Evolutionary conservation across 805 yeast genomes (phyloP), one percentile per base, ranked within the genome.

Genomic region (Candida ficus): DNA sequence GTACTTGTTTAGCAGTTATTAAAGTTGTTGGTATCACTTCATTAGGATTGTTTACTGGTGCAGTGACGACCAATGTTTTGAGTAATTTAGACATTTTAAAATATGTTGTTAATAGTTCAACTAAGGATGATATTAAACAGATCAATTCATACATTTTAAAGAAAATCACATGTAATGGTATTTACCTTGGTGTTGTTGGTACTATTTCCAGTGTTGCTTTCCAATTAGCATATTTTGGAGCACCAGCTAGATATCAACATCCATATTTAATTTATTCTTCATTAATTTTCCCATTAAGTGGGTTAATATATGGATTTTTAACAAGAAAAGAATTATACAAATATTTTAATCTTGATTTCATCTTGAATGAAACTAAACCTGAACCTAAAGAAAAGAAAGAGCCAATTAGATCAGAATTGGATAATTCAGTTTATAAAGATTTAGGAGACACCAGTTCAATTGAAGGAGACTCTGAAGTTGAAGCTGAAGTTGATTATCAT

Each of bases 11-110:
- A 30, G 73, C 75, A 16, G 66, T 70, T 28, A 75, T 80, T 43
- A 83, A 83, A 56, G 58, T 80, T 35, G 61, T 80, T 30, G 90
- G 89, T 27, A 75, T 76, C 28, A 69, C 83, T 4, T 75, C 89
- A 10, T 60, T 83, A 35, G 93, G 91, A n/a, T 56, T 83, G 44
- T 68, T 78, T 50, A 66, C 84, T 5, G 74, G 79, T 14, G 60
- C 74, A 3, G 68, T 75, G 42, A 49, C 69, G n/a, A 62, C 66
- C 51, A 66, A 46, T 22, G 35, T 45, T 49, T 33, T 53, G 7
- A 40, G 43, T 20, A 48, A 39, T 19, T 38, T 38, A 21, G 56
- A 53, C 8, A 47, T 56, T n/a, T 38, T 54, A 16, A 42, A 55
- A 7, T 52, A 71, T 35, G 57, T 73, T 1, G 45, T 63, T n/a